phyloP scores from a whole-genome alignment of 129 eudicot species.

The Centella asiatica region DNA sequence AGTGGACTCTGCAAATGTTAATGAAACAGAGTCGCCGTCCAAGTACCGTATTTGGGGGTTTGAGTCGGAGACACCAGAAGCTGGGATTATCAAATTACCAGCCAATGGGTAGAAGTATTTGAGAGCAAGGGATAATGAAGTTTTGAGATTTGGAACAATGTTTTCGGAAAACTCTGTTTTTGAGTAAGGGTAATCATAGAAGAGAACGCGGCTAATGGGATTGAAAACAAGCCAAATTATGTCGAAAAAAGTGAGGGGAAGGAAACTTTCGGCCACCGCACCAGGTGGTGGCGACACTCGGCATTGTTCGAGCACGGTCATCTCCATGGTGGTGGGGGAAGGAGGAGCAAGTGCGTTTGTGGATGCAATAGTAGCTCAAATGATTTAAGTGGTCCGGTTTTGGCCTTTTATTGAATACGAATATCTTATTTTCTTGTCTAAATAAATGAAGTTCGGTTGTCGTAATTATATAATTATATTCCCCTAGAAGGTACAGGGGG shows the following conservation, averaged over 20 bases:
- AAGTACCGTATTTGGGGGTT: constrained; percentile 17
- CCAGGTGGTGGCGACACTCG: constrained; percentile 5
- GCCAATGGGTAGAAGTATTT: not conserved
- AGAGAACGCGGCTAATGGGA: not conserved
- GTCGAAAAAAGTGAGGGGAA: constrained; percentile 12
- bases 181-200: constrained; percentile 5
- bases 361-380: too few species aligned
- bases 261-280: not conserved
- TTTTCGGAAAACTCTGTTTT: not conserved
- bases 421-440: too few species aligned
- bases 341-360: too few species aligned
- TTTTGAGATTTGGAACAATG: not conserved
- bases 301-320: constrained; percentile 3
- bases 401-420: too few species aligned
- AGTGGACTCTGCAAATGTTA: constrained; percentile 22
- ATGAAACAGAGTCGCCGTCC: constrained; percentile 25
- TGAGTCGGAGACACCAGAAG: not conserved
- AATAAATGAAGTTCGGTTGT: too few species aligned
- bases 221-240: not conserved
- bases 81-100: constrained; percentile 2
- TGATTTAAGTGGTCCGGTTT: too few species aligned
- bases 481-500: too few species aligned
- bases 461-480: too few species aligned
- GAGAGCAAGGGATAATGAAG: not conserved
- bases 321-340: not conserved